phyloP scores from a whole-genome alignment of 805 yeast genomes.

The Hanseniaspora occidentalis region DNA sequence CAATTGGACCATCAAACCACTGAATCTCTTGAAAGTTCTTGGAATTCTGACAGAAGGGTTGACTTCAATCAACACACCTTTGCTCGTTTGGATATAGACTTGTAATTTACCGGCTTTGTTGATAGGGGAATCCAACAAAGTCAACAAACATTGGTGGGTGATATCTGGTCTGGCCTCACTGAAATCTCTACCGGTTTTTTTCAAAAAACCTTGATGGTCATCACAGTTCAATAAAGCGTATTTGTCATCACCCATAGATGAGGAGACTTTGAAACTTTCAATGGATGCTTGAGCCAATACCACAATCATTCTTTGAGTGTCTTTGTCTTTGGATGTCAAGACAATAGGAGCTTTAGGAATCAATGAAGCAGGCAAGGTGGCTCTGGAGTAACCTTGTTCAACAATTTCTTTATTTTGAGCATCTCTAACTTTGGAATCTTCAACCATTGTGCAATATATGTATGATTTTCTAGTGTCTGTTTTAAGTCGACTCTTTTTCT shows the following conservation, averaged over 20 bases:
- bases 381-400: conserved; percentile 12
- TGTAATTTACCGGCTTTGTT: conserved; percentile 95
- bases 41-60: conserved; percentile 96
- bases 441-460: conserved; percentile 28
- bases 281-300: conserved; percentile 94
- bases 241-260: conserved; percentile 74
- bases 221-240: conserved; percentile 92
- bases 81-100: conserved; percentile 91
- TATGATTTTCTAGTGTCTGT: background rate
- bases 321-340: conserved; percentile 72
- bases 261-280: conserved; percentile 83
- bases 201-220: conserved; percentile 90
- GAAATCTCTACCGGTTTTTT: conserved; percentile 94
- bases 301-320: conserved; percentile 76
- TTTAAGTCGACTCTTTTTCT: background rate
- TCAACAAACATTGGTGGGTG: conserved; percentile 92
- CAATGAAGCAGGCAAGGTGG: conserved; percentile 49
- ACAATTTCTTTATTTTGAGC: conserved; percentile 26
- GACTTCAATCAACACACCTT: conserved; percentile 89
- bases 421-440: conserved; percentile 36
- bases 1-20: conserved; percentile 95
- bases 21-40: conserved; percentile 93
- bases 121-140: conserved; percentile 92
- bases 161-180: conserved; percentile 99
- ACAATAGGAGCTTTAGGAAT: conserved; percentile 83